Base-by-base conservation (phyloP, 345 rosid genomes). In the Arabidopsis suecica region DNA sequence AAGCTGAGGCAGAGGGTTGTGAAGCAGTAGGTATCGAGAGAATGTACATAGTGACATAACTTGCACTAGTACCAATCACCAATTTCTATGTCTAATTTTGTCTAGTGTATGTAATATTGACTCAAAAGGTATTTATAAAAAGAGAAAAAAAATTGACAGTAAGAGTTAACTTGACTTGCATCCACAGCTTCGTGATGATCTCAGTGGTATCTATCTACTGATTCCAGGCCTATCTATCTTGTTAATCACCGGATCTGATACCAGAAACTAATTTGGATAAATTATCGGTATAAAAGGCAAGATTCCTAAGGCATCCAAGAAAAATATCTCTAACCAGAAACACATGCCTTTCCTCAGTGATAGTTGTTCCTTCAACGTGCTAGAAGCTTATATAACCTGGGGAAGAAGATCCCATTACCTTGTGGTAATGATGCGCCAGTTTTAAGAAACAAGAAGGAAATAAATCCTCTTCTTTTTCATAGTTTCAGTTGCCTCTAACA, bases 1-100 rank as follows among this genome's bases (percentile, higher is more conserved):
- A 68, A 58, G 61, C 57, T 48, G 59, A 47, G 57, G 14, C 40
- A 56, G 22, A 51, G 28, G 22, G 13, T 55, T 77, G 55, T 55
- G 40, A 58, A 64, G 47, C 51, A 28, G 42, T 60, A 41, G 74
- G 42, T 78, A 56, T 57, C 11, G 55, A 72, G 58, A 72, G n/a
- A 66, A 41, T 79, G 78, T n/a, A 71, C 44, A 48, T 30, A 79
- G 64, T 65, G 68, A 23, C 71, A 9, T 61, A 67, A 62, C 69
- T 37, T 62, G 56, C 30, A 56, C 55, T 54, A 20, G 22, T 20
- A 68, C 44, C n/a, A 68, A 45, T 38, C 79, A 67, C 70, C 65
- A 48, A 11, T 51, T 68, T 68, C 44, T 49, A 42, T 36, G 53
- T 63, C 66, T 36, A 54, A 54, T 54, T 62, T 63, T 63, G 60